Evolutionary conservation across 2,329 filamentous ascomycete species (phyloP), one percentile per base, ranked within the genome.

Genomic region (Xylaria multiplex): DNA sequence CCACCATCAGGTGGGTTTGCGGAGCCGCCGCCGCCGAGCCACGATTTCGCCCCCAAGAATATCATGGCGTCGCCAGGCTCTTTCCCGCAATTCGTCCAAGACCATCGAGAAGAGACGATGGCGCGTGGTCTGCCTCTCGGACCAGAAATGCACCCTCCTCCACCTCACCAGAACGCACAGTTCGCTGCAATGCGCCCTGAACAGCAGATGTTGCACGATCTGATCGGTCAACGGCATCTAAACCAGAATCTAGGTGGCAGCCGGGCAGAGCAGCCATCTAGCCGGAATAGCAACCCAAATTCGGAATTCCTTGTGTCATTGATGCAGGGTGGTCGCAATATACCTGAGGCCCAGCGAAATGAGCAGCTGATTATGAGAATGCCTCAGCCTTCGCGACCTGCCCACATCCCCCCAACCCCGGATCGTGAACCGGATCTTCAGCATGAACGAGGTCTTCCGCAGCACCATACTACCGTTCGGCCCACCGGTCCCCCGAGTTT

Each of bases 271-370:
- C 81, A 81, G 65, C 70, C 79, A 70, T 70, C 69, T 67, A 60
- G 76, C 76, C 71, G 78, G 62, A 82, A 80, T 54, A 84, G 81
- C 75, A 89, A 86, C 76, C 87, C 84, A 72, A 92, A 95, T 72
- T 88, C 91, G n/a, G 91, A 96, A 70, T 94, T 96, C 76, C 81
- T 97, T 55, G 92, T 97, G 79, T 91, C 90, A 67, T 84, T 97
- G 35, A 96, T 97, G 92, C 88, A 90, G 71, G 78, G 79, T 68
- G 76, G 78, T 24, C 83, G 85, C 65, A 80, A 80, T 43, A 81
- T 79, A 3, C 81, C 84, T 0, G 85, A 88, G 32, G 77, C 80
- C 6, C 83, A 84, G 45, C 79, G 83, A 67, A 80, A 81, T 40
- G 87, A 88, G 59, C 85, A 86, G 62, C 74, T 83, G 54, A 75